phyloP scores from a whole-genome alignment of 2,329 filamentous ascomycete genomes.

The Aspergillus tamarii region DNA sequence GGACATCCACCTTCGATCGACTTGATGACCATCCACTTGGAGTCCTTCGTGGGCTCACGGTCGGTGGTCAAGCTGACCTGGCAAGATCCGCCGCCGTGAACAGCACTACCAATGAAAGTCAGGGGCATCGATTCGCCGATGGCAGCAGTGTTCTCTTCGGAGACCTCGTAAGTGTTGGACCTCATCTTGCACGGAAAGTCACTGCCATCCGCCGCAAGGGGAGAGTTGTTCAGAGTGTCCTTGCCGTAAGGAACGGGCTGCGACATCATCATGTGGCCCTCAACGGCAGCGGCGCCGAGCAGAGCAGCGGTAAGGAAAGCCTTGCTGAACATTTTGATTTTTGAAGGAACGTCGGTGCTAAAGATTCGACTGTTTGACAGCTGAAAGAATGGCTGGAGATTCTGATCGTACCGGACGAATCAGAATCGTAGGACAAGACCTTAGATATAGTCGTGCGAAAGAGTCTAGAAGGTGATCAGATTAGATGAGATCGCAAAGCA shows the following conservation, averaged over 20 bases:
- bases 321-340: conserved; percentile 36
- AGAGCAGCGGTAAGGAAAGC: conserved; percentile 46
- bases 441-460: conserved; percentile 9
- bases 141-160: conserved; percentile 61
- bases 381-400: conserved; percentile 22
- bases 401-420: conserved; percentile 42
- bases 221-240: conserved; percentile 61
- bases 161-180: conserved; percentile 42
- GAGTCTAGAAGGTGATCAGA: conserved; percentile 3
- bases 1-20: conserved; percentile 87
- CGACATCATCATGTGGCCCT: conserved; percentile 77
- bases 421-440: conserved; percentile 18
- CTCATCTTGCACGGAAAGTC: conserved; percentile 84
- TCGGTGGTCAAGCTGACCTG: conserved; percentile 87
- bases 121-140: conserved; percentile 67
- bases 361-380: conserved; percentile 22
- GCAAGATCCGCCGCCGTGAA: conserved; percentile 90
- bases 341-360: conserved; percentile 14
- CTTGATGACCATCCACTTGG: conserved; percentile 85
- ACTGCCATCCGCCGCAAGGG: conserved; percentile 61
- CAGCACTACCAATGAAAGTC: conserved; percentile 70
- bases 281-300: conserved; percentile 58
- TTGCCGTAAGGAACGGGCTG: conserved; percentile 66
- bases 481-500: neutral
- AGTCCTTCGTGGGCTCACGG: conserved; percentile 64